Evolutionary conservation across 441 rosid species (phyloP).

Genomic region (Gossypium aridum): DNA sequence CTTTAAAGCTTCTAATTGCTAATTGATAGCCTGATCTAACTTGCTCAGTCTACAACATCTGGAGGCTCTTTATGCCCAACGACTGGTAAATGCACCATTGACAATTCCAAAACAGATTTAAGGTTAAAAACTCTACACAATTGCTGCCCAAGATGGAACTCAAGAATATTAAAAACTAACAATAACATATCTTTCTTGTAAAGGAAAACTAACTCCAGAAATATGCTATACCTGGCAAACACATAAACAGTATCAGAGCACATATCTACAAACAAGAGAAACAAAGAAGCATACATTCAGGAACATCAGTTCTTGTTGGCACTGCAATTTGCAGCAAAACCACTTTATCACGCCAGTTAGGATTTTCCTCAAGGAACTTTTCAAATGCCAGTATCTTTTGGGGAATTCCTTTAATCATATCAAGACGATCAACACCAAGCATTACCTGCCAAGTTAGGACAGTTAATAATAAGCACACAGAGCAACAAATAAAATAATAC

Average conservation of each 20-base stretch:
- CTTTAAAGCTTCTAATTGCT: not conserved
- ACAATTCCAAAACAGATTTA: not conserved
- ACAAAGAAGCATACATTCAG: conserved; percentile 70
- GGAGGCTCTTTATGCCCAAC: not conserved
- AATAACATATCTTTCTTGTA: not conserved
- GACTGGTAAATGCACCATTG: not conserved
- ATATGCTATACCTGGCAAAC: not conserved
- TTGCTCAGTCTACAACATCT: not conserved
- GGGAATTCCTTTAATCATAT: conserved; percentile 99
- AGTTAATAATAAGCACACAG: not conserved
- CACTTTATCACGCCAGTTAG: conserved; percentile 91
- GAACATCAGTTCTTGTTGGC: conserved; percentile 99
- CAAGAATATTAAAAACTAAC: not conserved
- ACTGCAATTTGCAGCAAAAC: conserved; percentile 97
- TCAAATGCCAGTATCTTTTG: conserved; percentile 98
- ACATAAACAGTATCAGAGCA: not conserved
- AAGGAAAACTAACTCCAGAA: conserved; percentile 8
- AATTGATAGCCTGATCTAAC: not conserved
- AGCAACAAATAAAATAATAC: conserved; percentile 9
- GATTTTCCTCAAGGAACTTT: conserved; percentile 95
- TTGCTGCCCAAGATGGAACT: not conserved
- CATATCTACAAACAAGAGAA: conserved; percentile 12
- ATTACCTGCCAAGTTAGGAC: conserved; percentile 58
- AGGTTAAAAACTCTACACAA: not conserved
- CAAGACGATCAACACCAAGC: conserved; percentile 98